These are phyloP conservation scores for Trypanosoma congolense DNA, from an alignment of 208 protist species.

Conservation along the genomic window DNA sequence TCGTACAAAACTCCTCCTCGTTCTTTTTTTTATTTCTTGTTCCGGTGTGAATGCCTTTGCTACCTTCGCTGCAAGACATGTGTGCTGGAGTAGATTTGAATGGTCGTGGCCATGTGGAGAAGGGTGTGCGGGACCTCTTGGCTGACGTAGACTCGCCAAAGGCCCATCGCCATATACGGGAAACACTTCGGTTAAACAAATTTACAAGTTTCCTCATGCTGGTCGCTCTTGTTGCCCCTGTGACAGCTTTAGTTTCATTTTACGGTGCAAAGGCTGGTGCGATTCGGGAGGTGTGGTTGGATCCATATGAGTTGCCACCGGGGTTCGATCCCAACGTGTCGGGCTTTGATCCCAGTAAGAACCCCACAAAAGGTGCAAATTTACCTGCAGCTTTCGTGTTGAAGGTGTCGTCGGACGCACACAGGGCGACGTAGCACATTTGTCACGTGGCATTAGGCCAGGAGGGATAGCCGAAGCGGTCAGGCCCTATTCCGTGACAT, in stretches of 20 bases:
- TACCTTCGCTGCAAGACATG: too few species aligned
- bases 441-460: too few species aligned
- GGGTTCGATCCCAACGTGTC: constrained; percentile 67
- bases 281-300: constrained; percentile 52
- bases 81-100: constrained; percentile 44
- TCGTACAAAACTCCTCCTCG: too few species aligned
- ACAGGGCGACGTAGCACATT: too few species aligned
- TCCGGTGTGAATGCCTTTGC: too few species aligned
- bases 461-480: too few species aligned
- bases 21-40: too few species aligned
- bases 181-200: constrained; percentile 66
- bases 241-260: constrained; percentile 53
- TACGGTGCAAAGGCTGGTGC: constrained; percentile 57
- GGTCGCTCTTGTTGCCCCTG: constrained; percentile 37
- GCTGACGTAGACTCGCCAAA: constrained; percentile 58
- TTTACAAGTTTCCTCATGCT: constrained; percentile 48
- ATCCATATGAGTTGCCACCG: constrained; percentile 69
- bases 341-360: constrained; percentile 19
- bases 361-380: constrained; percentile 11
- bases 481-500: too few species aligned
- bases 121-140: constrained; percentile 47
- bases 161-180: constrained; percentile 61
- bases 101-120: constrained; percentile 44
- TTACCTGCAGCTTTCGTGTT: constrained; percentile 40
- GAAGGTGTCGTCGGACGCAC: too few species aligned